Evolutionary conservation across 345 rosid genomes (phyloP), one percentile per base, ranked within the genome.

Genomic region (Populus euphratica): DNA sequence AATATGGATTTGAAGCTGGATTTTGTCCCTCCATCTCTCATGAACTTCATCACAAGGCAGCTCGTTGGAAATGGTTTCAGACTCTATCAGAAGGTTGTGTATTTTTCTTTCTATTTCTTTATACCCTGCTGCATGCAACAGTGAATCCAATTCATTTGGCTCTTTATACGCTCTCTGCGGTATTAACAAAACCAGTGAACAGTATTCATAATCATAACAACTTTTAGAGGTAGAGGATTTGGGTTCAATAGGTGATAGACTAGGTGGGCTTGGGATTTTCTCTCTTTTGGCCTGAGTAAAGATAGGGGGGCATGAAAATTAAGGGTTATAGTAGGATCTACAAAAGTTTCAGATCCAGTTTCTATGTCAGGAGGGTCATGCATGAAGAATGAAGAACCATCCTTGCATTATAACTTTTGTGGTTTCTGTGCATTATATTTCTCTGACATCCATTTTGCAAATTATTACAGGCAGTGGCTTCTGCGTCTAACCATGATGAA

Each of bases 1-100:
- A 92, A 78, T 75, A 16, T 96, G 84, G 99, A 96, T 88, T 64
- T 94, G 79, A 96, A 96, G 93, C 77, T 96, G 82, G 98, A 94
- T 76, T 90, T 96, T 38, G 88, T 94, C 43, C 99, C 98, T 80
- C 94, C 98, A 13, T 84, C 91, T 74, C 94, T 96, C 68, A 87
- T 96, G 47, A 96, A 96, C 84, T 96, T 96, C 50, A 83, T 96
- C 64, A 80, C 97, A 27, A 92, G 99, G 84, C 98, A 96, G 87
- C 94, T 93, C 77, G 43, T 94, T 1, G 97, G 99, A 38, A 90
- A 84, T 63, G 95, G 99, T 79, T 96, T 96, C 88, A 85, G 85
- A 82, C 95, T 94, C 69, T 96, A 92, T 84, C 90, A 92, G 83
- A 94, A 96, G 99, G 99, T 96, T 85, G 70, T 62, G 21, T 31